Evolutionary conservation across 2,329 filamentous ascomycete species (phyloP), one percentile per base, ranked within the genome.

Genomic region (Aspergillus sp.): DNA sequence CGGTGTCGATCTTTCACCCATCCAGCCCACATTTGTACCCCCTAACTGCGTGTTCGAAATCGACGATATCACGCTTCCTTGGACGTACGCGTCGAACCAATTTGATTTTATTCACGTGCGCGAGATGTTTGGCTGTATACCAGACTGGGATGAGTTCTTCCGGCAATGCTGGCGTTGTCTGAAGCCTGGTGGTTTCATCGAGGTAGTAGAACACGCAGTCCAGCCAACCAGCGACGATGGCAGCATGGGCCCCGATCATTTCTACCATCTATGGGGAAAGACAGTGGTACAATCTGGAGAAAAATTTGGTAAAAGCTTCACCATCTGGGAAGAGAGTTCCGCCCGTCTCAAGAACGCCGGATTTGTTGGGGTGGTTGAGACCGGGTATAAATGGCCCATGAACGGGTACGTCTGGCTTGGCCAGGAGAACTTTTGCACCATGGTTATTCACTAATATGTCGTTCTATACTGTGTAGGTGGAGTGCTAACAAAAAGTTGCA

Each of bases 1-100:
- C 4, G 81, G 81, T 45, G 78, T 75, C 22, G 80, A 82, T 64
- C 75, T 82, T 50, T 80, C 77, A 0, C 80, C 81, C 42, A 82
- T 82, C 52, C 81, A 83, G 62, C 81, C 80, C 4, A 67, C 70
- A 57, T 78, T 69, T 42, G 77, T 81, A 0, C 80, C 80, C 0
- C 74, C 77, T 2, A 82, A 82, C 64, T 76, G 75, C 62, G 65
- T 69, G 26, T 82, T 82, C 63, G 76, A 81, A 56, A 75, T 82
- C 56, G 80, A 82, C 68, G 79, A 82, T 57, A 57, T 56, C 49
- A 54, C 39, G 14, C 55, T 61, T 22, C 58, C 60, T n/a, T 81
- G 78, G 78, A 77, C 76, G 1, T 77, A 71, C 58, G 65, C 65
- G 14, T 65, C 64, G 18, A 62, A 72, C 31, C 56, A 64, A 14